Evolutionary conservation across 345 rosid genomes (phyloP), one percentile per base, ranked within the genome.

Genomic region (Schrenkiella parvula): DNA sequence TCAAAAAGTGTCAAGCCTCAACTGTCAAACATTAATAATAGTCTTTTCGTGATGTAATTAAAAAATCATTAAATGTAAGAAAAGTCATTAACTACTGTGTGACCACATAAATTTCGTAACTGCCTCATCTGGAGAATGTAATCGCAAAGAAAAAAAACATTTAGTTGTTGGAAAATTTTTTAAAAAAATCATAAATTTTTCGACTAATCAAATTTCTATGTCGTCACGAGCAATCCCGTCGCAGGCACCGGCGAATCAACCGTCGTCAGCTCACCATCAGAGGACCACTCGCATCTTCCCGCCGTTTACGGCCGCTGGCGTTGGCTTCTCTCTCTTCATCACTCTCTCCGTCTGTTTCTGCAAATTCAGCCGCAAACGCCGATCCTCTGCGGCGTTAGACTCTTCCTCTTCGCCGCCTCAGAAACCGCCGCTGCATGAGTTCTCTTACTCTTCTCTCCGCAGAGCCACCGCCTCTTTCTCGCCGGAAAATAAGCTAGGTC

Each of bases 401-500:
- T 22, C 70, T 11, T 34, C 66, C 31, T 80, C 89, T 0, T 71
- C 47, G 4, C 85, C 86, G 8, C 64, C 86, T 2, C 78, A 71
- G 64, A 74, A 84, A 9, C 83, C 77, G 19, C 86, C 86, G 18
- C 85, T 84, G 0, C 82, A 77, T 28, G 85, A 83, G 8, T 86
- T 78, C 78, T 86, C 93, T 3, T 88, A 82, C 75, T 74, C 89
- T 22, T 9, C 74, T 15, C 85, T 88, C 64, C 89, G 86, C 17
- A 85, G 82, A 23, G 85, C 93, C 66, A 84, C 93, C 44, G 60
- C 72, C 35, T 80, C 81, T 12, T 87, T 89, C 78, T 82, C 90
- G 0, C 77, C 87, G 17, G 82, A 85, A 13, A 82, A 73, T 37
- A 82, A 69, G 11, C 79, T 89, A 10, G 96, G 96, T 13, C 92